Conservation (phyloP, 78 protist species). For the Salpingoeca rosetta region DNA sequence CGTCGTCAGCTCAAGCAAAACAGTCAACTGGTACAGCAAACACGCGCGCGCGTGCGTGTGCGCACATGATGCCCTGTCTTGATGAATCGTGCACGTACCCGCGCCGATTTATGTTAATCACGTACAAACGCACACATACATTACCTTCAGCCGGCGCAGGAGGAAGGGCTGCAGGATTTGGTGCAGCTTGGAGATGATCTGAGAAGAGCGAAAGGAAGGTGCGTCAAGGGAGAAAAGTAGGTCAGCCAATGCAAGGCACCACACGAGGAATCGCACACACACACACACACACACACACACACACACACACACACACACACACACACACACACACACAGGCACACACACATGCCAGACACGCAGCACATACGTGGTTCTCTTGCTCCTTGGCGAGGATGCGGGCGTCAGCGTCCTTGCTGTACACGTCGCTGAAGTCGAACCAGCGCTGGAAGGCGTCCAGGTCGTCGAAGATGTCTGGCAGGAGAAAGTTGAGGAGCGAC, state of each 20-base stretch:
- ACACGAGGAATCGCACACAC: no score
- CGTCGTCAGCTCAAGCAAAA: no score
- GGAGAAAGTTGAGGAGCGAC: constrained; percentile 81
- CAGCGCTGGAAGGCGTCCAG: constrained; percentile 60
- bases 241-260: no score
- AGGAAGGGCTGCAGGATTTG: constrained; percentile 72
- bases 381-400: constrained; percentile 58
- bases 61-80: no score
- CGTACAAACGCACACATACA: no score
- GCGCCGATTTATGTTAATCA: no score
- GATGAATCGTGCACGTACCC: no score
- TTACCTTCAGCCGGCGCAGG: constrained; percentile 73
- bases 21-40: no score
- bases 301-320: no score
- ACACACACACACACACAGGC: no score
- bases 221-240: background rate
- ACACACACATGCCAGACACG: no score
- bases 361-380: constrained; percentile 17
- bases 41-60: no score
- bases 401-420: constrained; percentile 42
- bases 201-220: background rate
- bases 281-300: background rate
- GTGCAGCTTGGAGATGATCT: background rate
- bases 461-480: constrained; percentile 69
- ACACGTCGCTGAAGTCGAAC: constrained; percentile 60